Evolutionary conservation across 441 rosid genomes (phyloP), one percentile per base, ranked within the genome.

Genomic region (Jatropha multifida): DNA sequence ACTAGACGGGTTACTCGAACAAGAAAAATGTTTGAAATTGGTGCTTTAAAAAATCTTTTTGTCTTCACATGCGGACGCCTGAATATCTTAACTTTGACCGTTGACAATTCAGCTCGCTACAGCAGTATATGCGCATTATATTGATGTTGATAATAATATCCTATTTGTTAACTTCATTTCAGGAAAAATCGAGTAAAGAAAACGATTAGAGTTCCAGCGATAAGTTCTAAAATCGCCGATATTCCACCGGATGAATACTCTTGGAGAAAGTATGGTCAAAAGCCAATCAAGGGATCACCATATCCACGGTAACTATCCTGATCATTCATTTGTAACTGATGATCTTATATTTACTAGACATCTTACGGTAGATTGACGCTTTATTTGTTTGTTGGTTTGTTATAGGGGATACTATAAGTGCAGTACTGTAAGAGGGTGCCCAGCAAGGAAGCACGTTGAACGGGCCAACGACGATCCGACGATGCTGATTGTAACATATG

Each of bases 251-350:
- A 96, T 79, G 99, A 93, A 71, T 88, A 83, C 61, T 93, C 99
- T 0, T 93, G 99, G 99, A 93, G 99, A 72, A 95, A 95, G 82
- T 95, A 95, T 78, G 98, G 99, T 15, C 98, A 96, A 66, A 96
- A 96, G 84, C 99, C 99, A 60, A 96, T 96, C 85, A 96, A 94
- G 65, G 97, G 98, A 17, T 94, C 99, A 4, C 99, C 99, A 1
- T 89, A 86, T 74, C 99, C 99, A 80, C 86, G 98, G 99, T 93
- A 90, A 81, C 72, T 60, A 70, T 54, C 23, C 27, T 59, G 58
- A 44, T 60, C 70, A 27, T 4, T 12, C 23, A 12, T 26, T 55
- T 14, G 42, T 17, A n/a, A 38, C 75, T 70, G 65, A 73, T 78
- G 71, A 59, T 66, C 7, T 9, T n/a, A 1, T 20, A 44, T 8